Conservation (phyloP, 257 asterid species). For the Oldenlandia corymbosa region DNA sequence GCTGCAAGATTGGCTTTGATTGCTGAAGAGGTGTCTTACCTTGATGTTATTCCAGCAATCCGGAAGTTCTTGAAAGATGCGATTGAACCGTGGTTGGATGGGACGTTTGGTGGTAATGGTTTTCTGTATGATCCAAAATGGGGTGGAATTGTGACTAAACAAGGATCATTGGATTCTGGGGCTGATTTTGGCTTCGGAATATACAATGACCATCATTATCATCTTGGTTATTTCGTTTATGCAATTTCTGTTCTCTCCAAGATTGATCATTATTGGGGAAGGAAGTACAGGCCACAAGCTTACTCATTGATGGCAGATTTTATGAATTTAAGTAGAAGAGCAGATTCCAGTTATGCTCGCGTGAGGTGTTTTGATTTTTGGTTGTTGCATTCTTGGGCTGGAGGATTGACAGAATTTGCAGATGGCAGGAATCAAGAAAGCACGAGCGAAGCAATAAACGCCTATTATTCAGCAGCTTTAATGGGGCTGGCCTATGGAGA, state of each 20-base stretch:
- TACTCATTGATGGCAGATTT: slow-evolving; percentile 83
- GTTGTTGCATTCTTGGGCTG: slow-evolving; percentile 95
- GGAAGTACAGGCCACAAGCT: slow-evolving; percentile 62
- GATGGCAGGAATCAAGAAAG: slow-evolving; percentile 95
- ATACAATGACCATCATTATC: slow-evolving; percentile 84
- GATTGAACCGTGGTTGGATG: slow-evolving; percentile 90
- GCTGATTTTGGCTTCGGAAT: slow-evolving; percentile 94
- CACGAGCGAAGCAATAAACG: slow-evolving; percentile 92
- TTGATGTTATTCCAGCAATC: slow-evolving; percentile 59
- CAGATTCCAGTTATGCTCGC: slow-evolving; percentile 52
- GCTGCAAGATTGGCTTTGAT: slow-evolving; percentile 93
- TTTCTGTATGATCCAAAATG: slow-evolving; percentile 73
- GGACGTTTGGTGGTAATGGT: slow-evolving; percentile 68
- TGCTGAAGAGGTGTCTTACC: slow-evolving; percentile 73
- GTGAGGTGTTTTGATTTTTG: slow-evolving; percentile 80
- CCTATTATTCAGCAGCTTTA: slow-evolving; percentile 86
- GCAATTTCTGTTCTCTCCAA: slow-evolving; percentile 86
- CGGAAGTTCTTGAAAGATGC: slow-evolving; percentile 65
- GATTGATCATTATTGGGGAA: slow-evolving; percentile 87
- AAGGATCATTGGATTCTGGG: slow-evolving; percentile 66
- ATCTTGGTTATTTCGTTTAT: slow-evolving; percentile 78
- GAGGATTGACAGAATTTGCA: slow-evolving; percentile 82
- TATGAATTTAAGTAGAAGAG: slow-evolving; percentile 58
- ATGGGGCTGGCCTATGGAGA: slow-evolving; percentile 94
- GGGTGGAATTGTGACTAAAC: slow-evolving; percentile 90